A percentile compares a stretch with the other conserved stretches of the same genome.
phyloP scores from a whole-genome alignment of 73 alveolate genomes.

The Tetrahymena thermophila region DNA sequence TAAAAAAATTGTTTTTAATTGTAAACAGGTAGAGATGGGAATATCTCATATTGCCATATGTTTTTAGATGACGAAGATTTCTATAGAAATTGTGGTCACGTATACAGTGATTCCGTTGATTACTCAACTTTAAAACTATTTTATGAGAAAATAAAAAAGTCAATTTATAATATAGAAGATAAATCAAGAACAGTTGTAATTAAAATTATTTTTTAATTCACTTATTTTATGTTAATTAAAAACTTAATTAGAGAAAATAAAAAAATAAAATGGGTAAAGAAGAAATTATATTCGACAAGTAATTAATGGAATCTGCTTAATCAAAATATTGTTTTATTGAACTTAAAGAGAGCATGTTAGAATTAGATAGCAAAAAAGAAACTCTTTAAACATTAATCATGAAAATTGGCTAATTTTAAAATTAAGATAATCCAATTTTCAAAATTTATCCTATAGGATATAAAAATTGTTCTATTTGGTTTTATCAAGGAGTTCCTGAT shows the following conservation, averaged over 20 bases:
- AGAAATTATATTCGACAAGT: neutral
- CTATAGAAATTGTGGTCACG: slow-evolving; percentile 16
- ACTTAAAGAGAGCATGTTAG: neutral
- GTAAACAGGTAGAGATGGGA: slow-evolving; percentile 71
- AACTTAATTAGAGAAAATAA: neutral
- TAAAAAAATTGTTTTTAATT: neutral
- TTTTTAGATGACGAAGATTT: slow-evolving; percentile 60
- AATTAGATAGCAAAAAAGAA: slow-evolving; percentile 8
- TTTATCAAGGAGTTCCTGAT: slow-evolving; percentile 17
- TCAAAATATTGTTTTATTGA: neutral
- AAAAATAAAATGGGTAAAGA: neutral
- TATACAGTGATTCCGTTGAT: slow-evolving; percentile 13
- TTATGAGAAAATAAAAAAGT: slow-evolving; percentile 11
- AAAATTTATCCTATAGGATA: neutral
- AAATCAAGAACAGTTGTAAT: slow-evolving; percentile 4
- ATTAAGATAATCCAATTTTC: neutral
- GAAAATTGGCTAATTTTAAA: neutral
- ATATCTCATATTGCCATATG: slow-evolving; percentile 79
- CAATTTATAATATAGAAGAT: neutral
- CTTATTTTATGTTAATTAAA: too few relatives aligned
- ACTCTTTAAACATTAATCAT: neutral
- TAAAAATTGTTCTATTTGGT: neutral
- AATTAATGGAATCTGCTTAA: neutral
- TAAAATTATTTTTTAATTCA: neutral
- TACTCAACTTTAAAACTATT: slow-evolving; percentile 1